These are phyloP conservation scores for Chlorella sorokiniana DNA, from an alignment of 139 green algal genomes.

Conservation along the genomic window DNA sequence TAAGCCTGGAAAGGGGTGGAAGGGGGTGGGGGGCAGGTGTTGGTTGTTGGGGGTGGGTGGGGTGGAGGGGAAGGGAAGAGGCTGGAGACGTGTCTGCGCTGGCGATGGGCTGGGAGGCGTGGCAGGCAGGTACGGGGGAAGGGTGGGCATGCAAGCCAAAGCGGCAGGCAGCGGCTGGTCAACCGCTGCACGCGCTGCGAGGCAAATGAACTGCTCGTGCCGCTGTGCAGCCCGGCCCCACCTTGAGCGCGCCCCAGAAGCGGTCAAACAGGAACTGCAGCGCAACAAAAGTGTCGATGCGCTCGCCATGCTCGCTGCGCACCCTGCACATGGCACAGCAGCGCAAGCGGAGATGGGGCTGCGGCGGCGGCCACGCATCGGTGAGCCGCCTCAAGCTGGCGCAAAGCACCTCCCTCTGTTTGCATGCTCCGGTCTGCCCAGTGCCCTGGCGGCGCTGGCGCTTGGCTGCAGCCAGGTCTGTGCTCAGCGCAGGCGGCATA, in stretches of 20 bases:
- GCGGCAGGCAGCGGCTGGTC: too few species aligned
- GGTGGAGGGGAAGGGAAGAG: not conserved
- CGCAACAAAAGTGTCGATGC: slow-evolving; percentile 88
- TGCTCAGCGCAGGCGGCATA: too few species aligned
- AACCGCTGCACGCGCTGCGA: not conserved
- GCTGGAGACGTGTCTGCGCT: too few species aligned
- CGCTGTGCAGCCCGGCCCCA: slow-evolving; percentile 24
- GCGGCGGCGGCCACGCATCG: not conserved
- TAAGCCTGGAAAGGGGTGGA: slow-evolving; percentile 69
- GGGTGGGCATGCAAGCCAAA: too few species aligned
- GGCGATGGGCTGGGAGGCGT: too few species aligned
- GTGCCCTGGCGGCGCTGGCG: too few species aligned
- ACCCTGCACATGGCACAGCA: not conserved
- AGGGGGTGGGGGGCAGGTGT: not conserved
- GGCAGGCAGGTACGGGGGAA: too few species aligned
- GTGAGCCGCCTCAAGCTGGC: too few species aligned
- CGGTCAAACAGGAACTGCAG: slow-evolving; percentile 96
- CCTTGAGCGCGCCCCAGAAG: slow-evolving; percentile 88
- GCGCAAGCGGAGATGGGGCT: not conserved
- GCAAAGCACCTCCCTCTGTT: too few species aligned
- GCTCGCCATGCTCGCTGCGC: slow-evolving; percentile 53
- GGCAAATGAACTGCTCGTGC: slow-evolving; percentile 1
- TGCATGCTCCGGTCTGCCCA: too few species aligned
- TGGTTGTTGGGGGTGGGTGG: not conserved
- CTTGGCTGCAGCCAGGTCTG: too few species aligned